phyloP scores from a whole-genome alignment of 2,329 filamentous ascomycete species.

The Colletotrichum chrysophilum region DNA sequence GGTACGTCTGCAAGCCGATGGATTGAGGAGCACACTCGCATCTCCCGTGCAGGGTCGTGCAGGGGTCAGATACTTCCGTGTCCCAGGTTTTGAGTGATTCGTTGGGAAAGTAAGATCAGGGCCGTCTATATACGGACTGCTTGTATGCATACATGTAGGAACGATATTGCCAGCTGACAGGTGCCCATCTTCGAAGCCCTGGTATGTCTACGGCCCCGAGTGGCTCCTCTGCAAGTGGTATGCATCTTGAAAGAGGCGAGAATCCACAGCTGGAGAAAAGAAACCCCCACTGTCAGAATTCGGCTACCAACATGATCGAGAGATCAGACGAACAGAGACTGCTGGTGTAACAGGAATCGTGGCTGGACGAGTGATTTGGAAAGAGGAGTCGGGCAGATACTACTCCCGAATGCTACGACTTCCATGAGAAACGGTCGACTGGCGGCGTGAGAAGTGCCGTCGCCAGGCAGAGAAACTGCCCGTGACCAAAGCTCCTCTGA shows the following conservation, averaged over 20 bases:
- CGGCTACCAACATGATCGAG: background rate
- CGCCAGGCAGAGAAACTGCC: background rate
- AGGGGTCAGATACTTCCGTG: background rate
- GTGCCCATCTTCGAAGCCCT: background rate
- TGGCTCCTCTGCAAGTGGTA: background rate
- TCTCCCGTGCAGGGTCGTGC: background rate
- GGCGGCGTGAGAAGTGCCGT: background rate
- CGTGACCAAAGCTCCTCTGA: no score
- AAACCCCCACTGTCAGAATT: background rate
- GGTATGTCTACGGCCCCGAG: background rate
- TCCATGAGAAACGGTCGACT: background rate
- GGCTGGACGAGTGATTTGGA: background rate
- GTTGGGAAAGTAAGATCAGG: background rate
- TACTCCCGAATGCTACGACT: background rate
- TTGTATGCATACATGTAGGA: background rate
- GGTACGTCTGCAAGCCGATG: background rate
- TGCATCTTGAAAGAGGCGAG: background rate
- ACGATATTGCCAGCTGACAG: background rate
- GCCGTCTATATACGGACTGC: background rate
- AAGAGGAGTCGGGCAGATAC: background rate
- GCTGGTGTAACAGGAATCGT: background rate
- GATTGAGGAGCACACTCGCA: background rate
- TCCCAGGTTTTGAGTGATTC: background rate
- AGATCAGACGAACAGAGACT: background rate
- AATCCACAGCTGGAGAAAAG: conserved; percentile 8